Conservation (phyloP, 805 yeast species). For the Candida endomychidarum region DNA sequence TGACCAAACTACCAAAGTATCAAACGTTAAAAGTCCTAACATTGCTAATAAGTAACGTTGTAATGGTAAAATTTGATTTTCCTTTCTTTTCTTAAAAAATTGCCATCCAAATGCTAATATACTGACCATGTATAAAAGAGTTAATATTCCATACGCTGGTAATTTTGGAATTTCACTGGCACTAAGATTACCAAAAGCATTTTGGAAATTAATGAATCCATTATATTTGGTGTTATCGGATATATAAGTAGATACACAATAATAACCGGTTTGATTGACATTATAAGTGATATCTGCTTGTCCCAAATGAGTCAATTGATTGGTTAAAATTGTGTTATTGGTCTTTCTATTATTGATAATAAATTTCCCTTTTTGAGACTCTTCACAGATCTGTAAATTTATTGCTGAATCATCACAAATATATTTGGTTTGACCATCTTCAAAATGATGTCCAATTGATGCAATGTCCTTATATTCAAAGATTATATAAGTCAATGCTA, state of each 20-base stretch:
- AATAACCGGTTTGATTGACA: slow-evolving; percentile 79
- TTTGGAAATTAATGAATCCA: slow-evolving; percentile 79
- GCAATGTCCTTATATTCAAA: slow-evolving; percentile 82
- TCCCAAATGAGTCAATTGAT: slow-evolving; percentile 56
- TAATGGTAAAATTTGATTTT: slow-evolving; percentile 79
- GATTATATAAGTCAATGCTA: slow-evolving; percentile 62
- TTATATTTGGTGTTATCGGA: slow-evolving; percentile 46
- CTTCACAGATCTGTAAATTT: slow-evolving; percentile 51
- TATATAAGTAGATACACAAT: slow-evolving; percentile 78
- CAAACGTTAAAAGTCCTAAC: slow-evolving; percentile 76
- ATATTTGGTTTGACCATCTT: slow-evolving; percentile 47
- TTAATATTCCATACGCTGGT: slow-evolving; percentile 82
- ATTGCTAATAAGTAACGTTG: slow-evolving; percentile 90
- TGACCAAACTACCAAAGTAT: slow-evolving; percentile 87
- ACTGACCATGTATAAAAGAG: slow-evolving; percentile 79
- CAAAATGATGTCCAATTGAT: slow-evolving; percentile 56
- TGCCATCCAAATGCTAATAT: slow-evolving; percentile 83
- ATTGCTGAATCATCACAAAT: slow-evolving; percentile 76
- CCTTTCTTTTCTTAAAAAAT: slow-evolving; percentile 72
- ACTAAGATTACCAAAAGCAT: slow-evolving; percentile 85
- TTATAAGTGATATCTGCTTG: slow-evolving; percentile 60
- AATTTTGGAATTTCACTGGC: slow-evolving; percentile 91
- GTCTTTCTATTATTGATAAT: slow-evolving; percentile 50
- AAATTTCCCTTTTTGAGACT: slow-evolving; percentile 58
- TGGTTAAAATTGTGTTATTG: slow-evolving; percentile 56